Conservation (phyloP, 495 filamentous ascomycete genomes). For the Gamarada debralockiae region DNA sequence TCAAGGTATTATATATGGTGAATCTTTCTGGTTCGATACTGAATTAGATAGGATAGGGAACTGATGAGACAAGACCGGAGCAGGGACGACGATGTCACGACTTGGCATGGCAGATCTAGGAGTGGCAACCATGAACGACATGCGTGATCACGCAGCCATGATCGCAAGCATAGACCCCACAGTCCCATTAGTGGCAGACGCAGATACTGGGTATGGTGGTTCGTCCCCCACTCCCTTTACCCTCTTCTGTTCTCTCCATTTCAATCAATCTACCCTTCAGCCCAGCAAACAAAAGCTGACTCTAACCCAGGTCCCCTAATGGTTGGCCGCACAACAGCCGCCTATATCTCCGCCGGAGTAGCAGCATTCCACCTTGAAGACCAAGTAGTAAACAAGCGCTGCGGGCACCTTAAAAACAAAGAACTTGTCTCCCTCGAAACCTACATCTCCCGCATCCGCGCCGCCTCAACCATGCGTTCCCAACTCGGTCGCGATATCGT, state of each 20-base stretch:
- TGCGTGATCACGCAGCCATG: slow-evolving; percentile 61
- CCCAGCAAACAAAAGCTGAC: neutral
- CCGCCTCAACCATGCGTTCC: slow-evolving; percentile 48
- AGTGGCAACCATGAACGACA: slow-evolving; percentile 56
- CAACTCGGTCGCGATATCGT: slow-evolving; percentile 46
- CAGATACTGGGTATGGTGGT: slow-evolving; percentile 60
- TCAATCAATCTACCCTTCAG: too few relatives aligned
- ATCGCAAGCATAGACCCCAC: slow-evolving; percentile 58
- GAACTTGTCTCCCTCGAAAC: slow-evolving; percentile 48
- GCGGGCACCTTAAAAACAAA: slow-evolving; percentile 58
- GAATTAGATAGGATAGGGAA: neutral
- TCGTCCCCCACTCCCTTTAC: slow-evolving; percentile 7
- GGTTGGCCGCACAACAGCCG: slow-evolving; percentile 56
- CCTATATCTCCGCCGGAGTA: slow-evolving; percentile 60
- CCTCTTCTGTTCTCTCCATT: neutral
- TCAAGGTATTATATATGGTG: slow-evolving; percentile 68
- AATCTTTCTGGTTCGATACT: neutral
- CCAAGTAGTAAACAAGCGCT: slow-evolving; percentile 62
- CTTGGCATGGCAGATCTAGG: slow-evolving; percentile 61
- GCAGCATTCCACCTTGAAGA: slow-evolving; percentile 71
- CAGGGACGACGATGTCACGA: slow-evolving; percentile 58
- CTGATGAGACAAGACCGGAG: slow-evolving; percentile 48
- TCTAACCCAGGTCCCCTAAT: slow-evolving; percentile 47
- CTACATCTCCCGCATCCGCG: slow-evolving; percentile 51
- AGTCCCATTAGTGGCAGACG: slow-evolving; percentile 60